A percentile compares a stretch with the other conserved stretches of the same genome.
Evolutionary conservation across 768 basidiomycete genomes (phyloP).

Genomic region (Thelephora ganbajun): DNA sequence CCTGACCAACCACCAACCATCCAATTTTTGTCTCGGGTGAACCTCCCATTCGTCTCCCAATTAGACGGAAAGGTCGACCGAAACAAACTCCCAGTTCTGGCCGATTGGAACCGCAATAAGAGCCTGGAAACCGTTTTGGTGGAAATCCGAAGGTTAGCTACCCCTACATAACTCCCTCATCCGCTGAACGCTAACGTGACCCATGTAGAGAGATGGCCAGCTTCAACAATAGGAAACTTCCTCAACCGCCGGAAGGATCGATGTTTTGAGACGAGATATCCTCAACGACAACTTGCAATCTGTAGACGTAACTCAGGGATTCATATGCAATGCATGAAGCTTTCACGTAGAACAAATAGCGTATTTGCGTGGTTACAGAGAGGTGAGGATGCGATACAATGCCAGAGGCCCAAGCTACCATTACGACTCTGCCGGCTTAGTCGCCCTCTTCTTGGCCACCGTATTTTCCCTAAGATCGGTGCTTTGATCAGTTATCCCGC

Average conservation of each 20-base stretch:
- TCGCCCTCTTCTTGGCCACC: slow-evolving; percentile 71
- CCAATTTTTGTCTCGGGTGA: slow-evolving; percentile 80
- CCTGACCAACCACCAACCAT: slow-evolving; percentile 70
- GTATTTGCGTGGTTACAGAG: not conserved
- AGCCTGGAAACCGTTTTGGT: slow-evolving; percentile 85
- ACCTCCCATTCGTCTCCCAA: slow-evolving; percentile 82
- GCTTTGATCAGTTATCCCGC: not conserved
- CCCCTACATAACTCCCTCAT: not conserved
- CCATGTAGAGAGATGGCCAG: slow-evolving; percentile 84
- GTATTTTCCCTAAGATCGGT: slow-evolving; percentile 63
- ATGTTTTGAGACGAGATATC: slow-evolving; percentile 30
- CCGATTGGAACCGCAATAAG: slow-evolving; percentile 58
- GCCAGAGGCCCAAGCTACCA: not conserved
- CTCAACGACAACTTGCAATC: not conserved
- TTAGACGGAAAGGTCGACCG: slow-evolving; percentile 68
- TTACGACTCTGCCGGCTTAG: slow-evolving; percentile 37
- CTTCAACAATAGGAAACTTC: slow-evolving; percentile 81
- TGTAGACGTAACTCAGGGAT: not conserved
- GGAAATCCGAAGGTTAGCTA: slow-evolving; percentile 75
- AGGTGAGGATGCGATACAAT: not conserved
- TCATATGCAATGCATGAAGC: not conserved
- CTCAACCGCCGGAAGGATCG: slow-evolving; percentile 87
- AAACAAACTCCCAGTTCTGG: slow-evolving; percentile 54
- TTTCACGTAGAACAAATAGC: not conserved
- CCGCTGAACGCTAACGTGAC: too few species aligned